Evolutionary conservation across 1,139 yeast genomes (phyloP).

Genomic region (Diutina pseudorugosa): DNA sequence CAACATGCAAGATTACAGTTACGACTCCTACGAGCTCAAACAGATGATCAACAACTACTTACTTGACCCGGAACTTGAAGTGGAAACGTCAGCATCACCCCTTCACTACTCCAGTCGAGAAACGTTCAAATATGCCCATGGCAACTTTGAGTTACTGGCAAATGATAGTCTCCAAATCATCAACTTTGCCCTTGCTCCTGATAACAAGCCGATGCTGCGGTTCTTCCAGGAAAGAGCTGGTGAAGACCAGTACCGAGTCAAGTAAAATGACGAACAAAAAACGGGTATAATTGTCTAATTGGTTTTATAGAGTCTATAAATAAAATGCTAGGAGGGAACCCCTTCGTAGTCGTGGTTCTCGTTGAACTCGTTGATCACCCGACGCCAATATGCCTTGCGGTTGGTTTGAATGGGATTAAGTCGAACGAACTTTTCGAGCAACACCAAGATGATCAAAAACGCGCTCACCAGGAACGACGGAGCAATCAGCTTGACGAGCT

Average conservation of each 20-base stretch:
- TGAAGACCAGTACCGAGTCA: neutral
- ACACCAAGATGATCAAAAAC: conserved; percentile 10
- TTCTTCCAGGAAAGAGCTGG: conserved; percentile 4
- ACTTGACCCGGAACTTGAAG: conserved; percentile 6
- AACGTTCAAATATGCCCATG: conserved; percentile 9
- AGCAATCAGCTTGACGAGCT: conserved; percentile 51
- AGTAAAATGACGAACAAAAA: neutral
- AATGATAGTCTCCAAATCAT: neutral
- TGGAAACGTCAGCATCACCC: conserved; percentile 3
- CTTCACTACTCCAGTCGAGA: conserved; percentile 7
- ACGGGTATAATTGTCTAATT: neutral
- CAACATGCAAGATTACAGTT: neutral
- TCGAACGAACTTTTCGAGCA: conserved; percentile 22
- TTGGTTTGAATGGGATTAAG: conserved; percentile 29
- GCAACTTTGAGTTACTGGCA: conserved; percentile 1
- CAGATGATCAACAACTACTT: conserved; percentile 13
- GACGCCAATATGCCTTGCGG: conserved; percentile 30
- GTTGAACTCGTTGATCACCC: conserved; percentile 21
- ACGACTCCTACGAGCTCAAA: conserved; percentile 17
- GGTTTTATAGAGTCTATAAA: neutral
- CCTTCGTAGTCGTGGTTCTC: conserved; percentile 32
- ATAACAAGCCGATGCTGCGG: neutral
- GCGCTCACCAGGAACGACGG: conserved; percentile 52
- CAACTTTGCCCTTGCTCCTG: conserved; percentile 1
- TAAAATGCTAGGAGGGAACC: conserved; percentile 21